Percentiles rank a stretch among this genome's conserved stretches.
Evolutionary conservation across 2,329 filamentous ascomycete species (phyloP).

Genomic region (Fusarium agapanthi): DNA sequence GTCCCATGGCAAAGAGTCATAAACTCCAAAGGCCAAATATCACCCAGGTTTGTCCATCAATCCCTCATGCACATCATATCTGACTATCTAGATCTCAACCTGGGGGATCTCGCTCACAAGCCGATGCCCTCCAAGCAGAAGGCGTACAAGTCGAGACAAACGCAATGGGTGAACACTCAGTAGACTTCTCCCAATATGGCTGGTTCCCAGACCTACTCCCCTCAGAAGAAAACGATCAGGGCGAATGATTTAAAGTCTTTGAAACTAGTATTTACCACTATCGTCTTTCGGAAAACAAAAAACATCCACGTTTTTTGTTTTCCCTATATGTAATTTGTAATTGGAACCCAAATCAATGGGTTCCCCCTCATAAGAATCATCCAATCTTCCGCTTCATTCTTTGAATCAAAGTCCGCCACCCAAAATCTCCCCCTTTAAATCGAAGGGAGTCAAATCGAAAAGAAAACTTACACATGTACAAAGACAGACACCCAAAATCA

Average conservation of each 20-base stretch:
- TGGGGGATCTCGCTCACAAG: conserved; percentile 59
- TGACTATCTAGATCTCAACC: conserved; percentile 55
- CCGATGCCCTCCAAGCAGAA: conserved; percentile 58
- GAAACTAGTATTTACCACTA: conserved; percentile 45
- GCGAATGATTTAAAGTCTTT: conserved; percentile 17
- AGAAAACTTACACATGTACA: conserved; percentile 32
- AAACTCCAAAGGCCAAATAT: conserved; percentile 86
- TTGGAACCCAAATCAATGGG: conserved; percentile 27
- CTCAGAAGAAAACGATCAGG: conserved; percentile 48
- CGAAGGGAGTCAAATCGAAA: background rate
- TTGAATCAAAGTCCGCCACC: conserved; percentile 25
- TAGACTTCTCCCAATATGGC: conserved; percentile 61
- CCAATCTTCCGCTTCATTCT: conserved; percentile 42
- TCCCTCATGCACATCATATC: background rate
- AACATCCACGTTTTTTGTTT: background rate
- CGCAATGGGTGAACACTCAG: conserved; percentile 60
- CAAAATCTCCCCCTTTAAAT: background rate
- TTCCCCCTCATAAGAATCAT: conserved; percentile 39
- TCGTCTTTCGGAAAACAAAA: conserved; percentile 21
- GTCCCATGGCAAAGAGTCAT: conserved; percentile 97
- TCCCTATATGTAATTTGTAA: conserved; percentile 41
- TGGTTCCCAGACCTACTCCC: conserved; percentile 65
- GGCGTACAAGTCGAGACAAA: conserved; percentile 60
- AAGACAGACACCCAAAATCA: conserved; percentile 27
- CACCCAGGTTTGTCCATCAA: conserved; percentile 69